phyloP scores from a whole-genome alignment of 106 monocot genomes.

The Dendrobium catenatum region DNA sequence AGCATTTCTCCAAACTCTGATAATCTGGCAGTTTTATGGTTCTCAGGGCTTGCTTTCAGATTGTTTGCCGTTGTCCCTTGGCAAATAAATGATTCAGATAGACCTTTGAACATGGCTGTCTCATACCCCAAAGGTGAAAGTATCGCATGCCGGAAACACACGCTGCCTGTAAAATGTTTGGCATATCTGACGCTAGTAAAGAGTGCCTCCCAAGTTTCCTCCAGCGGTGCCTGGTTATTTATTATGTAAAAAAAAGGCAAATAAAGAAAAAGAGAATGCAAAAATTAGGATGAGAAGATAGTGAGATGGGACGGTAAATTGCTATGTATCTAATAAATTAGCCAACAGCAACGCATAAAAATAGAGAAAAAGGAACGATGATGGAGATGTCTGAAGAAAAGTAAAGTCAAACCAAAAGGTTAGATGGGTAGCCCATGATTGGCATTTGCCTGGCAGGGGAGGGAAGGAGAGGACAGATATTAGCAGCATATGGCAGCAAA shows the following conservation, averaged over 20 bases:
- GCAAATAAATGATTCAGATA: conserved; percentile 62
- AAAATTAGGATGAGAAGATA: neutral
- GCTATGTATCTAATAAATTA: no score
- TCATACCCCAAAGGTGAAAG: conserved; percentile 91
- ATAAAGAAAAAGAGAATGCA: neutral
- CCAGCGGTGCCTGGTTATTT: conserved; percentile 56
- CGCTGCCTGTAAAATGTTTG: conserved; percentile 66
- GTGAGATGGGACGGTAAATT: no score
- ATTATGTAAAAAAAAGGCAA: neutral
- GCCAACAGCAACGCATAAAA: no score
- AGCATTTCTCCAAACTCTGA: conserved; percentile 93
- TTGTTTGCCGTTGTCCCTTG: conserved; percentile 40
- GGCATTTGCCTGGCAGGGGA: no score
- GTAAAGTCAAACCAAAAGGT: no score
- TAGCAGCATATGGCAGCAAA: no score
- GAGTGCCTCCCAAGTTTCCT: conserved; percentile 87
- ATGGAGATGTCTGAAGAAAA: no score
- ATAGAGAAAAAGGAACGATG: no score
- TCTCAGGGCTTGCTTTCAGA: conserved; percentile 34
- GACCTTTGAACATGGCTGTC: conserved; percentile 87
- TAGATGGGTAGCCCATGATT: no score
- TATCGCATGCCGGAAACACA: conserved; percentile 83
- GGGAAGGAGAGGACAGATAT: no score
- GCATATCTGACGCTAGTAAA: conserved; percentile 84
- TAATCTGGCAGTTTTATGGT: conserved; percentile 61